A percentile compares a stretch with the other conserved stretches of the same genome.
Evolutionary conservation across 129 eudicot genomes (phyloP).

Genomic region (Heracleum sosnowskyi): DNA sequence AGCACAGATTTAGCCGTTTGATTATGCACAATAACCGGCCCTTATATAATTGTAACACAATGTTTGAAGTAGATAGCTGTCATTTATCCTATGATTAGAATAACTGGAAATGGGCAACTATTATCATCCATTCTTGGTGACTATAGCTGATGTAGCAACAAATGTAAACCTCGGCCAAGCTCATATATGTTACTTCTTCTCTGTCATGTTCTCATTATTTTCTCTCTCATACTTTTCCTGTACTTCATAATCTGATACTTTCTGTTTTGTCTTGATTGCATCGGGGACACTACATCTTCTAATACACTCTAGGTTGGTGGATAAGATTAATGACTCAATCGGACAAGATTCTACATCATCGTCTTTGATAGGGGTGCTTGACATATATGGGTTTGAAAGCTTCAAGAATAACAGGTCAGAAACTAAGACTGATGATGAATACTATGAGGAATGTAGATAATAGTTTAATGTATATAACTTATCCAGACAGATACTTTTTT

Average conservation of each 20-base stretch:
- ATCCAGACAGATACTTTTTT: neutral
- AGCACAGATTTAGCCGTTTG: neutral
- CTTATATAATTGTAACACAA: neutral
- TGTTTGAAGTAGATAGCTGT: neutral
- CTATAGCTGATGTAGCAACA: neutral
- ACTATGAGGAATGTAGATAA: neutral
- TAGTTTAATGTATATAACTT: neutral
- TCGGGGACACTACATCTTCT: neutral
- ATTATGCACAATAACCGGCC: neutral
- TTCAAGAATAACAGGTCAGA: conserved; percentile 80
- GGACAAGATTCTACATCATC: conserved; percentile 84
- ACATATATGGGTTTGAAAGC: conserved; percentile 98
- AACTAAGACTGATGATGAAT: conserved; percentile 7
- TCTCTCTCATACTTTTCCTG: neutral
- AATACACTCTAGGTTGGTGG: conserved; percentile 64
- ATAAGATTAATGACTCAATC: conserved; percentile 79
- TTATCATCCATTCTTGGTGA: neutral
- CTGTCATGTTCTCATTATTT: neutral
- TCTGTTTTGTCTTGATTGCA: neutral
- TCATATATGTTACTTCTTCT: neutral
- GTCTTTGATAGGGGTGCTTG: conserved; percentile 91
- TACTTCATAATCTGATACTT: neutral
- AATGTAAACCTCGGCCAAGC: neutral
- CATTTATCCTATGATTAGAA: neutral
- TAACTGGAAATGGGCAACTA: neutral